A percentile compares a stretch with the other conserved stretches of the same genome.
phyloP scores from a whole-genome alignment of 1,284 basidiomycete species.

The Apiotrichum brassicae region DNA sequence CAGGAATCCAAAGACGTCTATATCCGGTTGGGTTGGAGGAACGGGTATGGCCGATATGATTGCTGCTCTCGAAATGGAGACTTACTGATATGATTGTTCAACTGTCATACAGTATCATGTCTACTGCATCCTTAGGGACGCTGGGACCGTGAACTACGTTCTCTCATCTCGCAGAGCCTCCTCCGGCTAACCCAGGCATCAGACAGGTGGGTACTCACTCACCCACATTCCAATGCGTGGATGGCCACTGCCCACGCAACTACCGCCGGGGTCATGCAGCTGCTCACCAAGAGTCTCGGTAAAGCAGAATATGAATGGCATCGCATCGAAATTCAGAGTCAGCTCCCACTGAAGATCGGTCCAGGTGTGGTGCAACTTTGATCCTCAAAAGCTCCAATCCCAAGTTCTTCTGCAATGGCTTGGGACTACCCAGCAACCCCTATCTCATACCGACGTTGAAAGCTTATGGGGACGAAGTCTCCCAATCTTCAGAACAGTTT shows the following conservation, averaged over 20 bases:
- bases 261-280: neutral
- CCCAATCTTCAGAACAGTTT: too few relatives aligned
- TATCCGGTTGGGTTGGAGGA: too few relatives aligned
- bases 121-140: neutral
- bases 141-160: too few relatives aligned
- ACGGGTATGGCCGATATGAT: too few relatives aligned
- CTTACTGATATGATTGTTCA: too few relatives aligned
- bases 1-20: too few relatives aligned
- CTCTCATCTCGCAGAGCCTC: neutral
- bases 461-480: constrained; percentile 51
- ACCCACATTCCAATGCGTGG: neutral
- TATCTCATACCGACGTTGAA: constrained; percentile 62
- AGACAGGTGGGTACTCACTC: neutral
- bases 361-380: neutral
- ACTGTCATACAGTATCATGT: too few relatives aligned
- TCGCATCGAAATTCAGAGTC: neutral
- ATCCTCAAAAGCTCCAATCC: neutral
- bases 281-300: neutral
- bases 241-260: neutral
- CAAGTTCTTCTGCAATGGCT: constrained; percentile 3
- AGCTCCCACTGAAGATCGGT: neutral
- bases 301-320: neutral
- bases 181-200: neutral
- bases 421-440: constrained; percentile 44
- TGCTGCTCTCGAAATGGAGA: too few relatives aligned